These are phyloP conservation scores for Verticillium nonalfalfae DNA, from an alignment of 2,329 filamentous ascomycete genomes.

Conservation along the genomic window DNA sequence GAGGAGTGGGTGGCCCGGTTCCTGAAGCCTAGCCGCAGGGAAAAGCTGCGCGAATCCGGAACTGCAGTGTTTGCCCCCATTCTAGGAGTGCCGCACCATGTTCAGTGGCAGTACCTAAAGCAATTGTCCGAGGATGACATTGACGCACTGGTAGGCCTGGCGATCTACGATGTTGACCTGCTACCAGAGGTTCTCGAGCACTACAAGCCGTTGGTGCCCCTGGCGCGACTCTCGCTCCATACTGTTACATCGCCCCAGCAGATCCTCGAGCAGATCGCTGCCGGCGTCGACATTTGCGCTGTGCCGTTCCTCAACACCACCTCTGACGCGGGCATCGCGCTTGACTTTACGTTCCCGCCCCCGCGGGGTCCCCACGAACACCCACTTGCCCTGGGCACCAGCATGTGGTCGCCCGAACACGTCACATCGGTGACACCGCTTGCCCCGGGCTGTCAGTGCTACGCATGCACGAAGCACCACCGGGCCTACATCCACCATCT, in stretches of 20 bases:
- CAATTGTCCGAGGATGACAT: slow-evolving; percentile 54
- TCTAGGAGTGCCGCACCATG: slow-evolving; percentile 65
- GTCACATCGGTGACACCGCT: slow-evolving; percentile 59
- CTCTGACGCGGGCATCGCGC: slow-evolving; percentile 80
- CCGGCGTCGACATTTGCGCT: slow-evolving; percentile 75
- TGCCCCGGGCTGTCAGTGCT: slow-evolving; percentile 62
- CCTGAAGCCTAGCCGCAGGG: slow-evolving; percentile 35
- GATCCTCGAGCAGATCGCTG: slow-evolving; percentile 65
- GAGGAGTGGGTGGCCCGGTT: slow-evolving; percentile 74
- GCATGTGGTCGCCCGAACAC: slow-evolving; percentile 68
- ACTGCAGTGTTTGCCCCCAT: slow-evolving; percentile 57
- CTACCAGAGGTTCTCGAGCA: slow-evolving; percentile 58
- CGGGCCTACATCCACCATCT: slow-evolving; percentile 84
- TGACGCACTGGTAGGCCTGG: slow-evolving; percentile 61
- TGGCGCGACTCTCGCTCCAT: slow-evolving; percentile 72
- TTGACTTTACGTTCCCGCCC: slow-evolving; percentile 70
- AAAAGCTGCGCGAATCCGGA: slow-evolving; percentile 18
- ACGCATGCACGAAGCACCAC: slow-evolving; percentile 78
- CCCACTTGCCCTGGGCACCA: slow-evolving; percentile 56
- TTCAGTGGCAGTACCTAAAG: slow-evolving; percentile 76
- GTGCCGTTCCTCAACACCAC: slow-evolving; percentile 67
- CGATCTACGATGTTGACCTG: slow-evolving; percentile 69
- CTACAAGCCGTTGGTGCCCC: slow-evolving; percentile 43
- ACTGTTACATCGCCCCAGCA: slow-evolving; percentile 66
- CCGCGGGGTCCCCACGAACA: slow-evolving; percentile 8